Base-by-base conservation (phyloP, 1,284 basidiomycete genomes). In the Sphaerobolus stellatus region DNA sequence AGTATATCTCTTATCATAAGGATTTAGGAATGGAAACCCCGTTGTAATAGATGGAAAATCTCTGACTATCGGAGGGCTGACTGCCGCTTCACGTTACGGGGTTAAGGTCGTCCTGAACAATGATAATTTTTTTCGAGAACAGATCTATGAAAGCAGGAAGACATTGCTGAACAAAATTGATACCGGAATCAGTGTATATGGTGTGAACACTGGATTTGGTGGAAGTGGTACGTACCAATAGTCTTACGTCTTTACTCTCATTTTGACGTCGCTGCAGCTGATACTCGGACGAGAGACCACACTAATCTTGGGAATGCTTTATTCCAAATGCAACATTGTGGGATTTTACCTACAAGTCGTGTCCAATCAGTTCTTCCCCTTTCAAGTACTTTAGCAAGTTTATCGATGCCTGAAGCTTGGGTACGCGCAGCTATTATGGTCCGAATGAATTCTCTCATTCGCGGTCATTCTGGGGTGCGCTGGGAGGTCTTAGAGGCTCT, bases 401-500 rank as follows among this genome's bases (percentile, higher is more conserved):
- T 81, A 48, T 82, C 79, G 57, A 92, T 93, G 88, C 92, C 92
- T 16, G 87, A 91, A 59, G 75, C 89, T 5, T 94, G 92, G 88
- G 91, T 92, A 14, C 84, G 91, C 49, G 92, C 88, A 13, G 91
- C 92, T 1, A 92, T 94, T 61, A 74, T 92, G 7, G 79, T 94
- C 59, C 86, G 92, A 61, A 87, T 90, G 76, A 94, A 93, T 72
- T 92, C 89, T 2, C 81, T 93, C 48, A 81, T 91, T 51, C 83
- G 91, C n/a, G 91, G 90, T 0, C 92, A 94, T 71, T 92, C 89
- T 31, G 92, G 89, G 45, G 86, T 94, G 8, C 80, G 92, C 22
- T 86, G 85, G 79, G 83, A 88, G 60, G 80, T 94, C 34, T 81
- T 94, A 56, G 79, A 92, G 67, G 85, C 84, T 63, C 90, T 94